These are phyloP conservation scores for Beauveria varroae DNA, from an alignment of 2,329 filamentous ascomycete species.

Conservation along the genomic window DNA sequence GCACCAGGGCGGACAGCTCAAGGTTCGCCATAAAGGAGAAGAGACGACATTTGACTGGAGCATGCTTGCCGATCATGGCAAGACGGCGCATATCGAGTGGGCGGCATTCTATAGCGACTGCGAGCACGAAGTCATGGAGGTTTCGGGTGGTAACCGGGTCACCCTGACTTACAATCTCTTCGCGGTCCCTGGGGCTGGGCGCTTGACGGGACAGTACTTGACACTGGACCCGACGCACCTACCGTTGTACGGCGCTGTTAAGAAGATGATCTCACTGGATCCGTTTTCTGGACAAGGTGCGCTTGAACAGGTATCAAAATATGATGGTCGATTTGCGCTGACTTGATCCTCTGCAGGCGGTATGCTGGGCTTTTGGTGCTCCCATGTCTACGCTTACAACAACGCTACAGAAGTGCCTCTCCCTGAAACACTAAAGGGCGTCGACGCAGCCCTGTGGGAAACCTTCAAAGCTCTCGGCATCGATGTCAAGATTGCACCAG, in stretches of 20 bases:
- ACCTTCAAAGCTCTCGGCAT: not conserved
- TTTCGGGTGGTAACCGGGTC: slow-evolving; percentile 44
- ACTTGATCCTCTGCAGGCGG: slow-evolving; percentile 25
- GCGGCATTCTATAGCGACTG: slow-evolving; percentile 47
- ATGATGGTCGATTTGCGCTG: too few relatives aligned
- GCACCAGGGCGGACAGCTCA: slow-evolving; percentile 34
- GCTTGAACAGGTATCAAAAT: too few relatives aligned
- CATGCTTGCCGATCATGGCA: not conserved
- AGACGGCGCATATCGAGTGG: slow-evolving; percentile 29
- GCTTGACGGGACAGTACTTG: slow-evolving; percentile 2
- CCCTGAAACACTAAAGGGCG: slow-evolving; percentile 34
- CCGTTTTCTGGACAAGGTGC: not conserved
- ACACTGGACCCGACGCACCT: slow-evolving; percentile 8
- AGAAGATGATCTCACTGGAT: not conserved
- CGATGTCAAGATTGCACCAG: not conserved
- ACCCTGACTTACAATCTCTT: slow-evolving; percentile 56
- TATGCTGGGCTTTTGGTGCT: slow-evolving; percentile 35
- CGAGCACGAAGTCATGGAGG: slow-evolving; percentile 42
- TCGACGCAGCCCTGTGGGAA: slow-evolving; percentile 31
- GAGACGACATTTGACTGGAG: slow-evolving; percentile 34
- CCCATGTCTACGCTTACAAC: slow-evolving; percentile 39
- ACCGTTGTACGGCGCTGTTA: not conserved
- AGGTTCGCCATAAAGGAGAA: slow-evolving; percentile 32
- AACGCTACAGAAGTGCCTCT: slow-evolving; percentile 19
- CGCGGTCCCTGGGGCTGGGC: slow-evolving; percentile 20